A percentile compares a stretch with the other conserved stretches of the same genome.
Evolutionary conservation across 2,329 filamentous ascomycete species (phyloP).

Genomic region (Lasiodiplodia hormozganensis): DNA sequence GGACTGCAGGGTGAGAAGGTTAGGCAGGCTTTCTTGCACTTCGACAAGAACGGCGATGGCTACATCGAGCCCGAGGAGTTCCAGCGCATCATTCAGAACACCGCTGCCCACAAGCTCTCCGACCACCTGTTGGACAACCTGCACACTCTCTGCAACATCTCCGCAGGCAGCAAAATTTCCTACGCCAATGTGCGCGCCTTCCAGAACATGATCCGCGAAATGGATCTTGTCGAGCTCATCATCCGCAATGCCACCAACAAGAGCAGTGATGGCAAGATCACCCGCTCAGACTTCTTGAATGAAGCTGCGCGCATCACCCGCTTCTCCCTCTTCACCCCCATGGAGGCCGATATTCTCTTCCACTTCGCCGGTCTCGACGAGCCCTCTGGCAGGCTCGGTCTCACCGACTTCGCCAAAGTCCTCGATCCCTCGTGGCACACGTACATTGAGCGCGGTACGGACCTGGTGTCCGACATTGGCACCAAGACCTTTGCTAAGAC

Average conservation of each 20-base stretch:
- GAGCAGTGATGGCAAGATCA: conserved; percentile 90
- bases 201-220: conserved; percentile 96
- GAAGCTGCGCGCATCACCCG: conserved; percentile 90
- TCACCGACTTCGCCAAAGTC: conserved; percentile 91
- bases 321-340: conserved; percentile 95
- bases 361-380: conserved; percentile 95
- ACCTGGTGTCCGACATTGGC: conserved; percentile 51
- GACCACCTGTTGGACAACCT: conserved; percentile 94
- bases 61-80: conserved; percentile 97
- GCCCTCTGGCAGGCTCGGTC: conserved; percentile 80
- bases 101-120: conserved; percentile 92
- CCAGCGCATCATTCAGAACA: conserved; percentile 94
- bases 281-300: conserved; percentile 90
- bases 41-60: conserved; percentile 90
- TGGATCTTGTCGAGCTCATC: conserved; percentile 96
- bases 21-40: conserved; percentile 89
- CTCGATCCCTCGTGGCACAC: conserved; percentile 91
- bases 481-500: conserved; percentile 63
- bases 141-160: conserved; percentile 93
- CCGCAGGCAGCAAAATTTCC: conserved; percentile 87
- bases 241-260: conserved; percentile 84
- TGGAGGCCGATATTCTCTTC: conserved; percentile 98
- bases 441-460: conserved; percentile 50
- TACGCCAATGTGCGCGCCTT: conserved; percentile 98
- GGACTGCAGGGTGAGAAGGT: conserved; percentile 96